A percentile compares a stretch with the other conserved stretches of the same genome.
Conservation (phyloP, 495 filamentous ascomycete genomes). For the Aspergillus diversus region DNA sequence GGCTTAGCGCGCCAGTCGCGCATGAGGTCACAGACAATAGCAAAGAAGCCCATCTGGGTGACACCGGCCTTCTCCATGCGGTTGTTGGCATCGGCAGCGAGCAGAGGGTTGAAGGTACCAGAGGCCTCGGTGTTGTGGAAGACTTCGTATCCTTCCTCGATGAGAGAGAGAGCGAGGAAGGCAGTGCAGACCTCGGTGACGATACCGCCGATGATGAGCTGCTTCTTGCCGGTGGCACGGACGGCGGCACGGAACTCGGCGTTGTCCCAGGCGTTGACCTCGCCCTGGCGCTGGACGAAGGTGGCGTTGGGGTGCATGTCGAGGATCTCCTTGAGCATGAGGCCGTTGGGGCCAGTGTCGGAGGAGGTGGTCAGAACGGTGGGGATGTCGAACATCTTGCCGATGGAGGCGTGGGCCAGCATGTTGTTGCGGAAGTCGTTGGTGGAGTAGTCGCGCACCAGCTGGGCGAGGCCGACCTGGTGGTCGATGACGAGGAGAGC, state of each 20-base stretch:
- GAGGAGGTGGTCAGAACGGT: constrained; percentile 71
- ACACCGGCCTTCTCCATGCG: constrained; percentile 72
- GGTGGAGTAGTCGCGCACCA: constrained; percentile 67
- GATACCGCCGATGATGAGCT: constrained; percentile 76
- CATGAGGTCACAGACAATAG: constrained; percentile 75
- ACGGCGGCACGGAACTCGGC: constrained; percentile 69
- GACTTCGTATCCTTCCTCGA: constrained; percentile 74
- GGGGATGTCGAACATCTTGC: constrained; percentile 69
- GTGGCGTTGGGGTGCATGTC: constrained; percentile 69
- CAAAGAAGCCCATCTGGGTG: constrained; percentile 64
- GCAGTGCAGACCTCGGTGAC: constrained; percentile 78
- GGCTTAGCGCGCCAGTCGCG: constrained; percentile 74
- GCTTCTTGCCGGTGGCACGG: constrained; percentile 63
- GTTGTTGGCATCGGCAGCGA: constrained; percentile 65
- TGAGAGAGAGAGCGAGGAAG: constrained; percentile 73
- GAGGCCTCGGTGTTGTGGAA: constrained; percentile 76
- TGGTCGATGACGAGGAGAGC: constrained; percentile 71
- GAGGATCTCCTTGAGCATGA: constrained; percentile 69
- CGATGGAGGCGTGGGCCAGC: constrained; percentile 69
- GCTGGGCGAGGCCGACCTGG: constrained; percentile 68
- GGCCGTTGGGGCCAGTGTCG: constrained; percentile 65
- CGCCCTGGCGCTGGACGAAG: constrained; percentile 69
- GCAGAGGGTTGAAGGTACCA: constrained; percentile 59
- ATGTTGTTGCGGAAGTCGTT: constrained; percentile 68
- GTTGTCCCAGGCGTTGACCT: constrained; percentile 84